A percentile compares a stretch with the other conserved stretches of the same genome.
phyloP scores from a whole-genome alignment of 495 filamentous ascomycete species.

The Xylaria telfairii region DNA sequence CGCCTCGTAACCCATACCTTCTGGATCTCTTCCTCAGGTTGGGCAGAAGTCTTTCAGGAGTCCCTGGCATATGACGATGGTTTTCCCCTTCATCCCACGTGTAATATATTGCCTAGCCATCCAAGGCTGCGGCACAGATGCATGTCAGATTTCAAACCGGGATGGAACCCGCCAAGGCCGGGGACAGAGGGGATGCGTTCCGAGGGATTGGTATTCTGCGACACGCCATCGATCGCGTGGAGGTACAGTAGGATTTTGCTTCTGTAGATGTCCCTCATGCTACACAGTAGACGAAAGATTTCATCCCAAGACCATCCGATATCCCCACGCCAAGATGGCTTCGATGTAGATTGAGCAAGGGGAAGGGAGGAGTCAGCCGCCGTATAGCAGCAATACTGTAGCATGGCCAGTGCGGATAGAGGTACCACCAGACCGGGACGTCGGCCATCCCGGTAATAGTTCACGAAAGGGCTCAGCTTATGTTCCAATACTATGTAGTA shows the following conservation, averaged over 20 bases:
- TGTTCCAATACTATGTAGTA: not conserved
- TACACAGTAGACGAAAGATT: not conserved
- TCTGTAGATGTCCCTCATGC: not conserved
- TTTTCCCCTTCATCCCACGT: slow-evolving; percentile 4
- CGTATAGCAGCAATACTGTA: no score
- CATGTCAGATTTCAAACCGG: slow-evolving; percentile 17
- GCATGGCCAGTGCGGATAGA: no score
- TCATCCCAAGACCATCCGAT: not conserved
- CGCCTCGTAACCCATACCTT: not conserved
- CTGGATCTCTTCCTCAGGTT: not conserved
- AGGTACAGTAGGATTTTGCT: not conserved
- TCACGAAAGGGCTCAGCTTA: not conserved
- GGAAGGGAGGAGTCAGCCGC: not conserved
- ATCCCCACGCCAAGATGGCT: not conserved
- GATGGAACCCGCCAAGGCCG: slow-evolving; percentile 20
- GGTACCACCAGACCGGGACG: not conserved
- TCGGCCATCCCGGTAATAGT: not conserved
- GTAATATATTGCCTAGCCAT: not conserved
- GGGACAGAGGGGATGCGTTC: slow-evolving; percentile 9
- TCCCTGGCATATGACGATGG: slow-evolving; percentile 9
- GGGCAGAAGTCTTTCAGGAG: not conserved
- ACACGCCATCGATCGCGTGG: not conserved
- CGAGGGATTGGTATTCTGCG: slow-evolving; percentile 15
- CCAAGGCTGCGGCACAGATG: slow-evolving; percentile 17
- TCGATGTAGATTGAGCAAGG: not conserved